phyloP scores from a whole-genome alignment of 345 rosid species.

The Laguncularia racemosa region DNA sequence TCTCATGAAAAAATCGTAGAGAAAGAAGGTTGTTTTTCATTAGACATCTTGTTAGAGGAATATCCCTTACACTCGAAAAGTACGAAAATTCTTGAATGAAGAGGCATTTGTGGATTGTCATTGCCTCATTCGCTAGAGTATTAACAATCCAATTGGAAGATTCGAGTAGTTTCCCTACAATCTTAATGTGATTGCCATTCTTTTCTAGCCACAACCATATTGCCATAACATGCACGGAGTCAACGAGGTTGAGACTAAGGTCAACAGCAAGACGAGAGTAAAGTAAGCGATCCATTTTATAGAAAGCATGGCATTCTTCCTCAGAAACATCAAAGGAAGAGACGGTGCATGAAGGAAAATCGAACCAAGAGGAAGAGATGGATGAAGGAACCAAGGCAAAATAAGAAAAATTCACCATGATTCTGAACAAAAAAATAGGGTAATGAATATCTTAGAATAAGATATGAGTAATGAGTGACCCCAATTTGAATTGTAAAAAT shows the following conservation, averaged over 20 bases:
- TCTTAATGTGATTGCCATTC: slow-evolving; percentile 7
- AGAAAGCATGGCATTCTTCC: slow-evolving; percentile 42
- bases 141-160: slow-evolving; percentile 26
- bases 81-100: slow-evolving; percentile 10
- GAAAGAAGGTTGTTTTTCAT: slow-evolving; percentile 13
- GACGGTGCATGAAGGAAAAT: background rate
- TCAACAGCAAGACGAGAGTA: slow-evolving; percentile 32
- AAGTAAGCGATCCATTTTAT: slow-evolving; percentile 41
- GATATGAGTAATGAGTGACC: too few relatives aligned
- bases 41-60: slow-evolving; percentile 23
- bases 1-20: slow-evolving; percentile 24
- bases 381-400: too few relatives aligned
- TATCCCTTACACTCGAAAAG: background rate
- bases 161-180: slow-evolving; percentile 18
- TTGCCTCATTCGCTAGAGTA: slow-evolving; percentile 42
- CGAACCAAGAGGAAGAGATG: background rate
- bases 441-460: too few relatives aligned
- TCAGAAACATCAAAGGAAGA: slow-evolving; percentile 11
- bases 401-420: too few relatives aligned
- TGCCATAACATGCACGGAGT: slow-evolving; percentile 52
- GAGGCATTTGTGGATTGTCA: slow-evolving; percentile 30
- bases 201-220: slow-evolving; percentile 55
- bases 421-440: too few relatives aligned
- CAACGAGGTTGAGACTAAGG: slow-evolving; percentile 35
- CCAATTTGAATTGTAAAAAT: too few relatives aligned